Evolutionary conservation across 352 stramenopile species (phyloP), one percentile per base, ranked within the genome.

Genomic region (Pythium scleroteichum): DNA sequence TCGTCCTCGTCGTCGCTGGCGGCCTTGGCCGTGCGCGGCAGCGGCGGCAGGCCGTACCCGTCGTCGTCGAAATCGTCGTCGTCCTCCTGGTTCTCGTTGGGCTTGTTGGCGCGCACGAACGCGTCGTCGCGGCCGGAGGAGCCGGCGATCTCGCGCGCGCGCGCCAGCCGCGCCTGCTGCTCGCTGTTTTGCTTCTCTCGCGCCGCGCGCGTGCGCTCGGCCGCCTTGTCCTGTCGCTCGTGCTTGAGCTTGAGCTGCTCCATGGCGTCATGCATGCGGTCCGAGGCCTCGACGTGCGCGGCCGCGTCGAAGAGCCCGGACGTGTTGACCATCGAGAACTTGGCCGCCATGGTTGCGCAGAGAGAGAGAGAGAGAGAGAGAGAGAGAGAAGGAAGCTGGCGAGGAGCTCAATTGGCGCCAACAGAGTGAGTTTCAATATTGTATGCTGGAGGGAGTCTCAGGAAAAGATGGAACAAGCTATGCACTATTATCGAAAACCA

Each of bases 301-400:
- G 71, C 78, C 20, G 83, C 67, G 66, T 84, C 80, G 58, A 93
- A 93, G 14, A 92, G 73, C 39, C 80, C 79, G 2, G 79, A 87
- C 4, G 74, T 84, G 59, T 85, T 87, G 46, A 70, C 82, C 82
- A 92, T 92, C 32, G 78, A 88, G 47, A 93, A 93, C 55, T 93
- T 93, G 35, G 77, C 68, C 57, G 81, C 79, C 84, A 93, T 93
- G 3, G 45, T 73, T 8, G 24, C 19, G 27, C 39, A 52, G 41
- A 52, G 17, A 20, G 19, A 5, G 41, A 51, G 53, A 1, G 12
- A 27, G 33, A 23, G 23, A 41, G 7, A 13, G 29, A 26, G 24
- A 16, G 32, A 33, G 19, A 6, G 32, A 35, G 49, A 44, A 6
- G 29, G 5, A 10, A 35, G 29, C 29, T 35, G 29, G 5, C 29